Conservation (phyloP, 129 eudicot species). For the Deinandra increscens region DNA sequence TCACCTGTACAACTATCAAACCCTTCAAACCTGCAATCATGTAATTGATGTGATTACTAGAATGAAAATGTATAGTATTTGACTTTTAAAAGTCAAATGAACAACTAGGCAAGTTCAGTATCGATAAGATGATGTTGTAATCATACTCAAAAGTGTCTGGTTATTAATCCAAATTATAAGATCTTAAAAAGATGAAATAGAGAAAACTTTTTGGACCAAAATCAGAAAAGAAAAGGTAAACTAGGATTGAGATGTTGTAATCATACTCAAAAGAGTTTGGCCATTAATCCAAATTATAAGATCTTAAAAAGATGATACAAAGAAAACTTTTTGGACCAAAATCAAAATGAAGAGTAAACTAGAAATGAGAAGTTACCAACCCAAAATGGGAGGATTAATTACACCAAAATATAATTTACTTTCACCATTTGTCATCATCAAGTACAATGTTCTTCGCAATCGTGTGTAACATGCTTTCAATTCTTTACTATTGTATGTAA, state of each 20-base stretch:
- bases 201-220: neutral
- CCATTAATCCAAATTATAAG: neutral
- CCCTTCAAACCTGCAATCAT: constrained; percentile 71
- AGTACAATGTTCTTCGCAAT: too few species aligned
- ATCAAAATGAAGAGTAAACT: neutral
- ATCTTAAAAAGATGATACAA: neutral
- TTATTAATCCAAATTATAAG: neutral
- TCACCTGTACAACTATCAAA: constrained; percentile 55
- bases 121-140: neutral
- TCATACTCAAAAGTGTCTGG: neutral
- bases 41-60: neutral
- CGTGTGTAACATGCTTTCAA: neutral
- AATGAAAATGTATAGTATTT: constrained; percentile 10
- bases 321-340: neutral
- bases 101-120: neutral
- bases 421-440: neutral
- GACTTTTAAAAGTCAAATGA: constrained; percentile 18
- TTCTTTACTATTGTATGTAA: neutral
- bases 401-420: neutral
- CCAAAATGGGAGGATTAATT: neutral
- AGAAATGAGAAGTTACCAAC: neutral
- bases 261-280: too few species aligned
- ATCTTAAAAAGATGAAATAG: neutral
- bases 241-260: constrained; percentile 2
- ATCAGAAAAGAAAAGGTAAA: too few species aligned